Percentiles rank a stretch among this genome's conserved stretches.
These are phyloP conservation scores for Tolypocladium nubicola DNA, from an alignment of 2,329 filamentous ascomycete species.

Conservation along the genomic window DNA sequence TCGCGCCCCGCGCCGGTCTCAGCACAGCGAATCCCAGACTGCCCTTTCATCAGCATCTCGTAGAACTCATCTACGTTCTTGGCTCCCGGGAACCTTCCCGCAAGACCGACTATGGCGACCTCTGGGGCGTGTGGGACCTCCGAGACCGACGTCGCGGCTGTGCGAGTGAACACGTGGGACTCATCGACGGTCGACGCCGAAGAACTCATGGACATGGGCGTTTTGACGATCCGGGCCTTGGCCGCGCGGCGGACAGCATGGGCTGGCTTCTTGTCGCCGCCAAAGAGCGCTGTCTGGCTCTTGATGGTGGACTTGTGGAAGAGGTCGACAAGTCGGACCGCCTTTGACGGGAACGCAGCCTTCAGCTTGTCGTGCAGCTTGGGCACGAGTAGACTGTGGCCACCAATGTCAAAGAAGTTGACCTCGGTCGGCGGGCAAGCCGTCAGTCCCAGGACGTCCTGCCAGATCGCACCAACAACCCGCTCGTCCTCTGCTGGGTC, in stretches of 20 bases:
- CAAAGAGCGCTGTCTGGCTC: conserved; percentile 1
- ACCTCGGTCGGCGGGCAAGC: not conserved
- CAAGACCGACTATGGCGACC: conserved; percentile 3
- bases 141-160: conserved; percentile 6
- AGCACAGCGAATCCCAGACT: conserved; percentile 1
- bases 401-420: conserved; percentile 9
- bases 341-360: conserved; percentile 1
- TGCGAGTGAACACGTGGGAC: not conserved
- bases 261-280: not conserved
- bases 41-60: conserved; percentile 2
- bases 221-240: conserved; percentile 1
- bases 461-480: not conserved
- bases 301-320: conserved; percentile 5
- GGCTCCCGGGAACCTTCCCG: conserved; percentile 5
- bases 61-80: conserved; percentile 5
- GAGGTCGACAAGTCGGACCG: conserved; percentile 3
- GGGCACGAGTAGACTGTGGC: conserved; percentile 7
- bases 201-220: not conserved
- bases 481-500: not conserved
- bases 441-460: not conserved
- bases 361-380: conserved; percentile 6
- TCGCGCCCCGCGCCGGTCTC: not conserved
- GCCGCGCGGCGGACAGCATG: not conserved
- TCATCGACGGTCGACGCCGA: not conserved
- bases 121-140: conserved; percentile 3